These are phyloP conservation scores for Bothriochloa decipiens DNA, from an alignment of 176 grass and related monocot genomes.

Conservation along the genomic window DNA sequence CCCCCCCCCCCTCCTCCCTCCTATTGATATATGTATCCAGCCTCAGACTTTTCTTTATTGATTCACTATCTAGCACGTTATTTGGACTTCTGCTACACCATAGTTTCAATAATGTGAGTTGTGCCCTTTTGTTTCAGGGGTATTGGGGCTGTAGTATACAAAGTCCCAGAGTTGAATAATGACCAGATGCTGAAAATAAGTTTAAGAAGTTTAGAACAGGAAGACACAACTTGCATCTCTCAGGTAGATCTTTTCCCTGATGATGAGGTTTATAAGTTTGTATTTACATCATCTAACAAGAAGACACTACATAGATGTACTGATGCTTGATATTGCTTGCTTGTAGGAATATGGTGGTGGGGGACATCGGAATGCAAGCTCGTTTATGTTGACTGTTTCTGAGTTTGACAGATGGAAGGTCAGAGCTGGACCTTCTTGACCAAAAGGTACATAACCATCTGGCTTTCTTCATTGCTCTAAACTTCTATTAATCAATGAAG, in stretches of 20 bases:
- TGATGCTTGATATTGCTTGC: conserved; percentile 30
- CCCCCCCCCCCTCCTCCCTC: too few species aligned
- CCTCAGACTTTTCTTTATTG: background rate
- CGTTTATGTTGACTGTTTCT: conserved; percentile 62
- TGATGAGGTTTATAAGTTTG: conserved; percentile 18
- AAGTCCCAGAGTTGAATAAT: conserved; percentile 72
- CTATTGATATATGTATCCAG: background rate
- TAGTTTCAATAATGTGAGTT: background rate
- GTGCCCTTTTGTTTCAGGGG: conserved; percentile 56
- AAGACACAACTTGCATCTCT: conserved; percentile 83
- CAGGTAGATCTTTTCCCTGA: conserved; percentile 20
- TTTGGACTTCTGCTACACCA: background rate
- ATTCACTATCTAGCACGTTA: background rate
- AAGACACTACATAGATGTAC: background rate
- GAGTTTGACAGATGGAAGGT: conserved; percentile 89
- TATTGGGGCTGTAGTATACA: conserved; percentile 89
- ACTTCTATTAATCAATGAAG: background rate
- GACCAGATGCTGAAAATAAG: conserved; percentile 83
- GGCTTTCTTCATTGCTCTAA: background rate
- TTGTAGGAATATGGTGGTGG: conserved; percentile 81
- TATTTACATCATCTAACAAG: background rate
- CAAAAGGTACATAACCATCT: conserved; percentile 4
- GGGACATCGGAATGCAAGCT: conserved; percentile 85
- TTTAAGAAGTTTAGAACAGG: conserved; percentile 75
- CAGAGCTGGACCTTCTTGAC: conserved; percentile 28